Percentiles rank a stretch among this genome's conserved stretches.
These are phyloP conservation scores for Seiridium unicorne DNA, from an alignment of 2,329 filamentous ascomycete species.

Conservation along the genomic window DNA sequence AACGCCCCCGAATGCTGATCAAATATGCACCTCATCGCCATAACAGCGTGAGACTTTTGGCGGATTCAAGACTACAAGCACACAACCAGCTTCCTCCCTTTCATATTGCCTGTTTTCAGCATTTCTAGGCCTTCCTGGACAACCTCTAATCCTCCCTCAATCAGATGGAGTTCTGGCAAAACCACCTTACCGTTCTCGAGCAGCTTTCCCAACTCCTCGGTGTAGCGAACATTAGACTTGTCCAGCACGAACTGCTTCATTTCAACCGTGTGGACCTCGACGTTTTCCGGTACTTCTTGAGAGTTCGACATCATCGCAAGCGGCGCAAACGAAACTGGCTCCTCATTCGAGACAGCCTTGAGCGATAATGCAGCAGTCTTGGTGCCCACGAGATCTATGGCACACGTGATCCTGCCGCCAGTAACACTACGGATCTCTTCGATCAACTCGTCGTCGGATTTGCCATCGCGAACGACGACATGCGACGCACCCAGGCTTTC, in stretches of 20 bases:
- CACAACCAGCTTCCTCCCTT: conserved; percentile 32
- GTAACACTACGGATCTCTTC: conserved; percentile 26
- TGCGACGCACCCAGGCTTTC: conserved; percentile 28
- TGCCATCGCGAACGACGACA: conserved; percentile 31
- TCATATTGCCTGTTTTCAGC: conserved; percentile 31
- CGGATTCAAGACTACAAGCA: conserved; percentile 10
- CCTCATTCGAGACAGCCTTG: conserved; percentile 21
- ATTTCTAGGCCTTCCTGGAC: conserved; percentile 29
- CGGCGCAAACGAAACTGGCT: conserved; percentile 28
- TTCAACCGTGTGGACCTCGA: conserved; percentile 32
- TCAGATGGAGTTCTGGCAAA: conserved; percentile 28
- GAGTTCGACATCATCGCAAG: conserved; percentile 31
- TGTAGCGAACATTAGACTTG: conserved; percentile 23
- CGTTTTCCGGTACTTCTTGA: conserved; percentile 24
- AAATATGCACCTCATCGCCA: background rate
- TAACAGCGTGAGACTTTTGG: background rate
- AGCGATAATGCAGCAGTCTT: conserved; percentile 29
- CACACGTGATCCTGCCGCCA: conserved; percentile 27
- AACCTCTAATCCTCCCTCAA: conserved; percentile 30
- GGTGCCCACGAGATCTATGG: conserved; percentile 35
- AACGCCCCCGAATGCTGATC: background rate
- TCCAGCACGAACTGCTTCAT: conserved; percentile 38
- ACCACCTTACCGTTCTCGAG: conserved; percentile 23
- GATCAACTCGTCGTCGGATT: conserved; percentile 29
- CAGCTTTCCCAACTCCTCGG: conserved; percentile 28